Base-by-base conservation (phyloP, 768 basidiomycete genomes). In the Gyrodon lividus region DNA sequence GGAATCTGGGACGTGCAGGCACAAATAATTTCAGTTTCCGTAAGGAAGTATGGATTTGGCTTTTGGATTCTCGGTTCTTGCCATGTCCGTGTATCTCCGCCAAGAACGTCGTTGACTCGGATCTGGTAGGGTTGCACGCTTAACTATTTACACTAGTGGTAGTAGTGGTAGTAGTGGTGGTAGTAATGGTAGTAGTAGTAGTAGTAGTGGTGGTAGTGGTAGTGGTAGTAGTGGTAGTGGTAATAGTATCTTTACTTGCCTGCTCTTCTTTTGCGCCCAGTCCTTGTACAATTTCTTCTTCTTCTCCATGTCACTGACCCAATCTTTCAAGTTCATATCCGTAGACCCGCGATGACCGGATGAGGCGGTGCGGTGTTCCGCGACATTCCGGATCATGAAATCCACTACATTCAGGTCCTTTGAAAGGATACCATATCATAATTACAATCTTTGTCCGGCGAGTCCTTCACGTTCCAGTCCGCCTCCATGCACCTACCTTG, bases 71-170 rank as follows among this genome's bases (percentile, higher is more conserved):
- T 69, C 67, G 63, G 56, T 7, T 41, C 5, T 54, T 59, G 52
- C 48, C 50, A 50, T 33, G 38, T 64, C 69, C 67, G 69, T 56
- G 38, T 51, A 69, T 66, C 65, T 69, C 68, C 68, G 68, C 57
- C 41, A 49, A 44, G 52, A 53, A 54, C 22, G n/a, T 46, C 39
- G n/a, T 34, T 41, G 47, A 49, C 62, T n/a, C n/a, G n/a, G n/a
- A n/a, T n/a, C 26, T 34, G 34, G 19, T 28, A 28, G 28, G 28
- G 28, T 28, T 28, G 28, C 28, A 26, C 24, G 24, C 24, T 26
- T 26, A 26, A 4, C 24, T 26, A 26, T 8, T 26, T 6, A 8
- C n/a, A n/a, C n/a, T n/a, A n/a, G n/a, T n/a, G n/a, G n/a, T n/a
- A n/a, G n/a, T n/a, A n/a, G n/a, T n/a, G n/a, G n/a, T n/a, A n/a